Base-by-base conservation (phyloP, 352 stramenopile species). In the Saprolegnia diclina region DNA sequence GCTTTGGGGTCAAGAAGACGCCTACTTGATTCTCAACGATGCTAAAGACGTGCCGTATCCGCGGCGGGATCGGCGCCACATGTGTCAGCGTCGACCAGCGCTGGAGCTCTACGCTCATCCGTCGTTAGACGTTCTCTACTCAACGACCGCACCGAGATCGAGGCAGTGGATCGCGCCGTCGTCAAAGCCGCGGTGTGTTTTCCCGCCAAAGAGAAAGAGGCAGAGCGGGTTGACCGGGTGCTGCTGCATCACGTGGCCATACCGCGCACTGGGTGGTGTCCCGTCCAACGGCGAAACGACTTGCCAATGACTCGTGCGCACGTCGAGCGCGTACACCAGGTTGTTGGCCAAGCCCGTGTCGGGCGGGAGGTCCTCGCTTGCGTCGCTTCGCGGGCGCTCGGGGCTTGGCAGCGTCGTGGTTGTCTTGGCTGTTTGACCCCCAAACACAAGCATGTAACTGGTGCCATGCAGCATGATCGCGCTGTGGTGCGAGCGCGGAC, bases 291-390 rank as follows among this genome's bases (percentile, higher is more conserved):
- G 42, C n/a, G 44, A 3, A 19, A 42, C 19, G 5, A 37, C 26
- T 0, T 22, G 22, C 57, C 57, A 66, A 13, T 45, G 11, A 21
- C 26, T 40, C 16, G 18, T 48, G 10, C n/a, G 40, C 19, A 66
- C 18, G 26, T 66, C 44, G n/a, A 66, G 57, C 0, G 50, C 37
- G 40, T 66, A 35, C 13, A 66, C 37, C 14, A 18, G n/a, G 40
- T 53, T 66, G 24, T 37, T 54, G 5, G 57, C 42, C 52, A 66
- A 55, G 13, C 57, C 57, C 40, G 57, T 66, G 44, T 66, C 57
- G 13, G 37, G 57, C 50, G 57, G 22, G 18, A 21, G 11, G 29
- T 21, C n/a, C 21, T 66, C 24, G 26, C 42, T 24, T 29, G 11
- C n/a, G 5, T 66, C 24, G 26, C 42, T 24, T 29, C 53, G n/a